Evolutionary conservation across 495 filamentous ascomycete species (phyloP), one percentile per base, ranked within the genome.

Genomic region (Neurospora sp.): DNA sequence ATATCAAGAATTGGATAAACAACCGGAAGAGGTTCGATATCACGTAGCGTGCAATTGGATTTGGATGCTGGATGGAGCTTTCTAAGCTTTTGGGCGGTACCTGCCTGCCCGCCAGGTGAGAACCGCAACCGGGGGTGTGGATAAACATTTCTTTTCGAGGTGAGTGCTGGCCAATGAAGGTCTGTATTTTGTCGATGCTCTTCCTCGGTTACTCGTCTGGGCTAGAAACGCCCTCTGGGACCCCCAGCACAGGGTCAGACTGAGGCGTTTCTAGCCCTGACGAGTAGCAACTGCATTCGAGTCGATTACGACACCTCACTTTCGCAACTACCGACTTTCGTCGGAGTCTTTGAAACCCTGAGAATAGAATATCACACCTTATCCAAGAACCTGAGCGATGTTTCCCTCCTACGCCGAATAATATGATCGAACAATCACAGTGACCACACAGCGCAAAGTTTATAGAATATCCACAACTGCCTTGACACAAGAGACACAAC

Each of bases 121-220:
- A 1, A 66, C 54, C 23, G 27, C 54, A 11, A 59, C 48, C 48
- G 48, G 46, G 46, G 46, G 3, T 35, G 54, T 62, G 27, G 54
- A 62, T 62, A 16, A 62, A 62, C 12, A 62, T 35, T 48, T 62
- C 54, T 62, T 75, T 76, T 70, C 20, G 1, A 8, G 72, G 75
- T 72, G 69, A 70, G 77, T 14, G 12, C 12, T 39, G 69, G 69
- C 77, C 77, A 79, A 79, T 79, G 69, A 72, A 39, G 54, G 18
- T 6, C 27, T 35, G 9, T 2, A 66, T 37, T 37, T 66, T 59
- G 20, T 27, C 20, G 27, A 66, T 66, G 54, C 54, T 9, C 54
- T 62, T 16, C 11, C 20, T 59, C n/a, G 23, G 27, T 35, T 10
- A n/a, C n/a, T n/a, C n/a, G n/a, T n/a, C n/a, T n/a, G n/a, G n/a